A percentile compares a stretch with the other conserved stretches of the same genome.
Conservation (phyloP, 371 early-diverging fungal genomes). For the Funneliformis caledonium region DNA sequence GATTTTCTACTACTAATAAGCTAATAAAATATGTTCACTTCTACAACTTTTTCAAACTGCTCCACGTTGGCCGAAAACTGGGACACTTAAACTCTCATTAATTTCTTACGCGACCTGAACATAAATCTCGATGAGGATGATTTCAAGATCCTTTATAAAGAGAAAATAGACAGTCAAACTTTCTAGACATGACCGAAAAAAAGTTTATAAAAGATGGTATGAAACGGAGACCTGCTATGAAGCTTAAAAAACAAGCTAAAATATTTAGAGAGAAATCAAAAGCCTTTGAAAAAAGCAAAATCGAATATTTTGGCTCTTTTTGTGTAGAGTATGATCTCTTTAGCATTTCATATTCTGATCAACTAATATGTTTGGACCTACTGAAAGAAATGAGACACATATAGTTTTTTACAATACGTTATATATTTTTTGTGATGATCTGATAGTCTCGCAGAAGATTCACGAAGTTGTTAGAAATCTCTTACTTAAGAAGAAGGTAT, state of each 20-base stretch:
- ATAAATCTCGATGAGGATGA: constrained; percentile 20
- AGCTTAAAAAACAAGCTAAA: constrained; percentile 2
- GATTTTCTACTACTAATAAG: no score
- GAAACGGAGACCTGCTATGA: background rate
- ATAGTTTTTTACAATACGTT: background rate
- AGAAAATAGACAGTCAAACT: constrained; percentile 31
- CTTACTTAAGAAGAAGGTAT: background rate
- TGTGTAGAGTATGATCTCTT: background rate
- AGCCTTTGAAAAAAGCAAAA: background rate
- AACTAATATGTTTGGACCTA: background rate
- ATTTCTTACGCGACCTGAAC: background rate
- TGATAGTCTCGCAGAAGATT: background rate
- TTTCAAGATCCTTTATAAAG: constrained; percentile 17
- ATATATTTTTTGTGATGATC: constrained; percentile 15
- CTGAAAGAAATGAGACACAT: background rate
- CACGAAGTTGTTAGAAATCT: background rate
- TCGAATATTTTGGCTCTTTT: constrained; percentile 22
- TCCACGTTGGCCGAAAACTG: background rate
- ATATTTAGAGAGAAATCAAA: background rate
- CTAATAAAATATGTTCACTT: no score
- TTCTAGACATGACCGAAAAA: constrained; percentile 27
- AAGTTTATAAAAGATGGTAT: constrained; percentile 35
- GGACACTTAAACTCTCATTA: background rate
- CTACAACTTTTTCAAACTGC: background rate
- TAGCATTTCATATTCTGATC: constrained; percentile 7